Percentiles rank a stretch among this genome's conserved stretches.
phyloP scores from a whole-genome alignment of 140 eudicot genomes.

The Ambrosia hybrid region DNA sequence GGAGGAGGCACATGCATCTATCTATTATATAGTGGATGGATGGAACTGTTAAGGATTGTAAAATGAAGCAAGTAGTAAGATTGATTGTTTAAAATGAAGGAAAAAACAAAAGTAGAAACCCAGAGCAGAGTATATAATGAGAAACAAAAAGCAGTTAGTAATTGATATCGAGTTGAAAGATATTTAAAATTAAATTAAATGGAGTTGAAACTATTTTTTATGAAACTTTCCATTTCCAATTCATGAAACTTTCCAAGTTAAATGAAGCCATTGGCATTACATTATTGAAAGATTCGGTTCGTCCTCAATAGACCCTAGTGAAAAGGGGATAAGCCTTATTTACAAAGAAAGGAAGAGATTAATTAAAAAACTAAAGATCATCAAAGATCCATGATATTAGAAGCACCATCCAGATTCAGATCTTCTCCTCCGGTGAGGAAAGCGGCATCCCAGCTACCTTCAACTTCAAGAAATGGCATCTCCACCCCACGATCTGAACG shows the following conservation, averaged over 20 bases:
- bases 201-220: too few relatives aligned
- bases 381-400: conserved; percentile 66
- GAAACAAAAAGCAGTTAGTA: too few relatives aligned
- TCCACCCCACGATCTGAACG: too few relatives aligned
- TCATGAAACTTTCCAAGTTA: too few relatives aligned
- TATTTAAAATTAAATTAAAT: too few relatives aligned
- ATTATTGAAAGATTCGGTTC: not conserved
- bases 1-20: not conserved
- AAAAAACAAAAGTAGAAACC: too few relatives aligned
- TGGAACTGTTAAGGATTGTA: too few relatives aligned
- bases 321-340: conserved; percentile 48
- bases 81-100: too few relatives aligned
- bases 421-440: conserved; percentile 51
- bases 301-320: not conserved
- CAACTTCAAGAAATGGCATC: conserved; percentile 48
- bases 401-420: conserved; percentile 50
- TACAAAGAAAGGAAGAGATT: conserved; percentile 35
- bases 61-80: too few relatives aligned
- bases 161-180: too few relatives aligned
- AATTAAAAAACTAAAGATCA: conserved; percentile 51
- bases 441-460: conserved; percentile 73
- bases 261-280: conserved; percentile 13
- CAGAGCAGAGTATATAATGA: too few relatives aligned
- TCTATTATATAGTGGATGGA: not conserved
- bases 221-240: too few relatives aligned